Conservation (phyloP, 2,329 filamentous ascomycete genomes). For the Pezicula radicicola region DNA sequence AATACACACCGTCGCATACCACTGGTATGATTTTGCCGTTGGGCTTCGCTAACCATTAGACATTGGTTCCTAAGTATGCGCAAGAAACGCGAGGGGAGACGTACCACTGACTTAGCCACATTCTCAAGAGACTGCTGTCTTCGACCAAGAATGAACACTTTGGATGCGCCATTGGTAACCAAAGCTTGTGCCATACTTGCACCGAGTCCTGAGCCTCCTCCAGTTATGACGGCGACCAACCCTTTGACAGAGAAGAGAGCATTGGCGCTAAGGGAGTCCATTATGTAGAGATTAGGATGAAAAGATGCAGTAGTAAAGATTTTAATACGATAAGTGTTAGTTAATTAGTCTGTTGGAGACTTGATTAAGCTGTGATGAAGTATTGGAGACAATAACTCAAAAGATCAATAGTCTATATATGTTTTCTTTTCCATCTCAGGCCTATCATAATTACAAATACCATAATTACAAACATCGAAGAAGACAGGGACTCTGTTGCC, state of each 20-base stretch:
- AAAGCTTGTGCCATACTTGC: slow-evolving; percentile 43
- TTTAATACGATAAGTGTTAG: too few relatives aligned
- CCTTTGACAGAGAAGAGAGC: neutral
- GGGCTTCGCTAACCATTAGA: neutral
- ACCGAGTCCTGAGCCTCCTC: neutral
- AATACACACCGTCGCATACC: neutral
- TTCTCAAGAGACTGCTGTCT: slow-evolving; percentile 43
- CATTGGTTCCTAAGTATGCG: neutral
- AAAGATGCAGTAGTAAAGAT: too few relatives aligned
- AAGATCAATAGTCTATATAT: too few relatives aligned
- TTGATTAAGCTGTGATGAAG: too few relatives aligned
- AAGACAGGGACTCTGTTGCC: too few relatives aligned
- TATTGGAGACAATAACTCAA: too few relatives aligned
- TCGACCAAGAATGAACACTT: slow-evolving; percentile 53
- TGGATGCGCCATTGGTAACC: slow-evolving; percentile 46
- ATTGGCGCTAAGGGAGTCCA: neutral
- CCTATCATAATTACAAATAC: too few relatives aligned
- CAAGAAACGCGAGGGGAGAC: neutral
- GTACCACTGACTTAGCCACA: slow-evolving; percentile 32
- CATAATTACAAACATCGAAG: too few relatives aligned
- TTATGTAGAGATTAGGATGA: neutral
- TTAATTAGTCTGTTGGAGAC: too few relatives aligned
- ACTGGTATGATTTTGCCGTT: neutral
- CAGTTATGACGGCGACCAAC: neutral
- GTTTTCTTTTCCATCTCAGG: too few relatives aligned